Conservation (phyloP, 352 stramenopile species). For the Halophytophthora batemanensis region DNA sequence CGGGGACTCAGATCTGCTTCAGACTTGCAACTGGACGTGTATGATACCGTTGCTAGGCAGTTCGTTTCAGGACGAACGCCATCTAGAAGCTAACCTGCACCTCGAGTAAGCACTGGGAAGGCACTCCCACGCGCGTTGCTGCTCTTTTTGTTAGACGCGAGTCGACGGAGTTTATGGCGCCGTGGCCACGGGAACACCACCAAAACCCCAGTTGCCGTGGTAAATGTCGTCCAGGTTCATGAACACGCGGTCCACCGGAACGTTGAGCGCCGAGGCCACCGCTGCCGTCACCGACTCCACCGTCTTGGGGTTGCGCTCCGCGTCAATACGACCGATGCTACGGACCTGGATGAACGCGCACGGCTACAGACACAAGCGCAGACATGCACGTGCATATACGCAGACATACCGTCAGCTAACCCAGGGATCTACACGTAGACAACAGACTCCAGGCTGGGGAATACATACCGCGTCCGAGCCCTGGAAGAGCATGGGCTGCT, state of each 20-base stretch:
- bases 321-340: constrained; percentile 33
- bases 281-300: constrained; percentile 22
- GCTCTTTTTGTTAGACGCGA: too few relatives aligned
- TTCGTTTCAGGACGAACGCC: too few relatives aligned
- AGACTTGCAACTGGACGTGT: too few relatives aligned
- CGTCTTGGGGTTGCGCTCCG: constrained; percentile 31
- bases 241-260: constrained; percentile 32
- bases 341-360: constrained; percentile 37
- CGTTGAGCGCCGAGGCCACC: constrained; percentile 15
- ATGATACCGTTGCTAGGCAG: too few relatives aligned
- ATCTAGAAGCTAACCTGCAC: too few relatives aligned
- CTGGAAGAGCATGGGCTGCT: constrained; percentile 31
- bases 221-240: constrained; percentile 36
- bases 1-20: too few relatives aligned
- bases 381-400: not conserved
- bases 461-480: constrained; percentile 22
- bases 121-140: too few relatives aligned
- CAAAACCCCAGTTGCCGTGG: constrained; percentile 28
- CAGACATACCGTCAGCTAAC: too few relatives aligned
- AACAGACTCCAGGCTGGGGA: not conserved
- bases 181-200: constrained; percentile 3
- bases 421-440: too few relatives aligned
- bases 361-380: constrained; percentile 14
- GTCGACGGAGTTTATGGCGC: too few relatives aligned
- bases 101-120: too few relatives aligned